A percentile compares a stretch with the other conserved stretches of the same genome.
These are phyloP conservation scores for Myriosclerotinia scirpicola DNA, from an alignment of 2,329 filamentous ascomycete species.

Conservation along the genomic window DNA sequence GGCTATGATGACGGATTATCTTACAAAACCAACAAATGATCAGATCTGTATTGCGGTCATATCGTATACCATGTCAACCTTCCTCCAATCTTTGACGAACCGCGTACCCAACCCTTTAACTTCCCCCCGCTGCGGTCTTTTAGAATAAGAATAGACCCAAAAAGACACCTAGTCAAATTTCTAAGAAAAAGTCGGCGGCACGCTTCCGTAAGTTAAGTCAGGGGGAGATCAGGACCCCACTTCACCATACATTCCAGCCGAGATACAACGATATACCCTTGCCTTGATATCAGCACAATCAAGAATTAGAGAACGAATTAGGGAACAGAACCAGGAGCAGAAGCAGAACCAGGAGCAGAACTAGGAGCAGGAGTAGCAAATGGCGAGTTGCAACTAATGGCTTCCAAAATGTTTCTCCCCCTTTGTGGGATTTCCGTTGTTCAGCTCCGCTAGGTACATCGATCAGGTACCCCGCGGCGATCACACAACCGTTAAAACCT, in stretches of 20 bases:
- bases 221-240: constrained; percentile 20
- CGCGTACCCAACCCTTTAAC: neutral
- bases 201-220: constrained; percentile 14
- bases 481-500: neutral
- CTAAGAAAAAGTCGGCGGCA: constrained; percentile 6
- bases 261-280: neutral
- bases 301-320: neutral
- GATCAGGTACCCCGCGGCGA: neutral
- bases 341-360: neutral
- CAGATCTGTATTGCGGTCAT: neutral
- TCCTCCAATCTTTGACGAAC: neutral
- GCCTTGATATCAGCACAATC: neutral
- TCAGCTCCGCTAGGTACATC: neutral
- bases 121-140: neutral
- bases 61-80: constrained; percentile 7
- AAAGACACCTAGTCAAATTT: neutral
- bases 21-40: constrained; percentile 16
- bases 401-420: neutral
- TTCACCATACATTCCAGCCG: constrained; percentile 8
- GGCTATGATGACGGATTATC: constrained; percentile 1
- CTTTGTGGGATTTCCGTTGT: neutral
- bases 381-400: too few relatives aligned
- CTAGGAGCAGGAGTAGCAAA: neutral
- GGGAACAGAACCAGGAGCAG: neutral
- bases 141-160: neutral